These are phyloP conservation scores for Clitopilus passeckerianus DNA, from an alignment of 768 basidiomycete species.

Conservation along the genomic window DNA sequence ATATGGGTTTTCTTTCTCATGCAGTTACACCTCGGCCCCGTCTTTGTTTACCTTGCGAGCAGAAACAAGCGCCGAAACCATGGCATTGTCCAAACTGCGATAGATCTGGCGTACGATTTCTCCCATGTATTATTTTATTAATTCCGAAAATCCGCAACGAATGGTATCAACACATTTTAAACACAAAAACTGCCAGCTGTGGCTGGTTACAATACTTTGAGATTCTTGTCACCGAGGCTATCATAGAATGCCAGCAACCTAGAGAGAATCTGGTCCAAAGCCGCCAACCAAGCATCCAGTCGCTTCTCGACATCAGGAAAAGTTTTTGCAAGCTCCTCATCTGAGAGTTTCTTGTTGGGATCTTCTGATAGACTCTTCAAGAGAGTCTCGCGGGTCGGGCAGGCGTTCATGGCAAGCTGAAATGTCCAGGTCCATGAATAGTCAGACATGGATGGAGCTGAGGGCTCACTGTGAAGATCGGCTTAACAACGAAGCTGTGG, in stretches of 20 bases:
- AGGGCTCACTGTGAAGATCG: conserved; percentile 48
- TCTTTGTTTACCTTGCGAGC: too few species aligned
- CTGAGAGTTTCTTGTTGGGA: conserved; percentile 7
- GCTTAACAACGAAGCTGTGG: conserved; percentile 76
- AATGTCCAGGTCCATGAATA: not conserved
- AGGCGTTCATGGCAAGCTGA: conserved; percentile 61
- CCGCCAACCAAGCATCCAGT: conserved; percentile 63
- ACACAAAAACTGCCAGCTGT: not conserved
- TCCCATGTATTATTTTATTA: too few species aligned
- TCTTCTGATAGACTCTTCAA: conserved; percentile 63
- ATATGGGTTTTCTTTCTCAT: too few species aligned
- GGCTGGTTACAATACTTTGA: conserved; percentile 11
- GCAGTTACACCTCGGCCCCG: too few species aligned
- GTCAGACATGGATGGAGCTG: not conserved
- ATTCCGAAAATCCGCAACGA: not conserved
- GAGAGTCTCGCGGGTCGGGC: conserved; percentile 64
- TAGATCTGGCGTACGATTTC: too few species aligned
- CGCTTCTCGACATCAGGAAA: not conserved
- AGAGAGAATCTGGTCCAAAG: conserved; percentile 48
- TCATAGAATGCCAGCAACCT: conserved; percentile 59
- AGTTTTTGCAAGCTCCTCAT: conserved; percentile 50
- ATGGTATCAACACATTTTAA: not conserved
- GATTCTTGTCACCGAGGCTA: conserved; percentile 17
- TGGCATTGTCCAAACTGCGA: too few species aligned
- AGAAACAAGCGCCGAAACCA: too few species aligned